Percentiles rank a stretch among this genome's conserved stretches.
Conservation (phyloP, 495 filamentous ascomycete genomes). For the Xylaria castorea region DNA sequence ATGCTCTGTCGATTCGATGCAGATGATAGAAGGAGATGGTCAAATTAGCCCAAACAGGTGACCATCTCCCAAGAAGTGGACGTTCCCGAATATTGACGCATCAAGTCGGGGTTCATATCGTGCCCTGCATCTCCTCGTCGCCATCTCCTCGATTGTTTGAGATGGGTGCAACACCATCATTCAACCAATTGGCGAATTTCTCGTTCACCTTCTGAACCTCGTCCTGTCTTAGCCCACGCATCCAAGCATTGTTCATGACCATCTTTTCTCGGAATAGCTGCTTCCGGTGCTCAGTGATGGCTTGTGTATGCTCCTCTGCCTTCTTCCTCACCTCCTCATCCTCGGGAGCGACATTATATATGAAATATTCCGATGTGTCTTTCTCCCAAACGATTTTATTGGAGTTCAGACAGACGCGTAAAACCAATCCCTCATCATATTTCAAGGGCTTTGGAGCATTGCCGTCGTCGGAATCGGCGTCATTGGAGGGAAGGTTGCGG, state of each 20-base stretch:
- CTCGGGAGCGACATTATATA: slow-evolving; percentile 50
- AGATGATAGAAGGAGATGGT: not conserved
- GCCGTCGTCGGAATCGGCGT: slow-evolving; percentile 51
- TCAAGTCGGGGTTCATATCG: slow-evolving; percentile 17
- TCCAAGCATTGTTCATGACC: slow-evolving; percentile 77
- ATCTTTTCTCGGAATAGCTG: slow-evolving; percentile 74
- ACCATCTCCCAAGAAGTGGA: not conserved
- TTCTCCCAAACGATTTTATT: slow-evolving; percentile 82
- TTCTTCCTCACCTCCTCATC: slow-evolving; percentile 41
- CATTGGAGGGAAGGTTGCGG: slow-evolving; percentile 71
- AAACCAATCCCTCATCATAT: slow-evolving; percentile 74
- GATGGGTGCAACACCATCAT: slow-evolving; percentile 41
- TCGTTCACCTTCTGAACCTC: slow-evolving; percentile 73
- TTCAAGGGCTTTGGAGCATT: slow-evolving; percentile 61
- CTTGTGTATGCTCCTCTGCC: slow-evolving; percentile 55
- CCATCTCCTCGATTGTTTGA: slow-evolving; percentile 29
- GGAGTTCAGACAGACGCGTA: slow-evolving; percentile 81
- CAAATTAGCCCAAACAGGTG: not conserved
- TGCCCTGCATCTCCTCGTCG: slow-evolving; percentile 38
- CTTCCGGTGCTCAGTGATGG: slow-evolving; percentile 61
- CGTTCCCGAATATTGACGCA: not conserved
- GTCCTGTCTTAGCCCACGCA: slow-evolving; percentile 72
- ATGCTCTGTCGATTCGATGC: slow-evolving; percentile 9
- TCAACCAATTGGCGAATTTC: slow-evolving; percentile 62
- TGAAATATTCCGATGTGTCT: slow-evolving; percentile 62